Conservation (phyloP, 352 stramenopile genomes). For the Phytophthora colocasiae region DNA sequence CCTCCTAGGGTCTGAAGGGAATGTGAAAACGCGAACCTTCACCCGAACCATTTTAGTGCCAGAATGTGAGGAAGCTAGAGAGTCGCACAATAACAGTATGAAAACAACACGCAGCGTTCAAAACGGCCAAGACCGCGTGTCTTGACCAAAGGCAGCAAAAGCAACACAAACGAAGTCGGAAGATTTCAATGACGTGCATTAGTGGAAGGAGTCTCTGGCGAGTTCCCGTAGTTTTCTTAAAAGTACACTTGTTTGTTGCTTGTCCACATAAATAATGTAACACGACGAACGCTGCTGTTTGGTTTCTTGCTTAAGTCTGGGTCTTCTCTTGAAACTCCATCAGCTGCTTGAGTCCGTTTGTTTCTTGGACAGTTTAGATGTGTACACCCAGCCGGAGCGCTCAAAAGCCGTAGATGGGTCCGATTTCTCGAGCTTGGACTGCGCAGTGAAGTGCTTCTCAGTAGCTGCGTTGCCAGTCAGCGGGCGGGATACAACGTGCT, state of each 20-base stretch:
- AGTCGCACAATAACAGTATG: too few relatives aligned
- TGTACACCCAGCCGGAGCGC: conserved; percentile 78
- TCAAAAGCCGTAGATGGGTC: conserved; percentile 80
- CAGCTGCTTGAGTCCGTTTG: conserved; percentile 13
- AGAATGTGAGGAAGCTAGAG: not conserved
- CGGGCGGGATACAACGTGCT: conserved; percentile 60
- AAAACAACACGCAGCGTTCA: too few relatives aligned
- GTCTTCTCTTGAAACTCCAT: too few relatives aligned
- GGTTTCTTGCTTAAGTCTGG: too few relatives aligned
- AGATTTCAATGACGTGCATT: conserved; percentile 25
- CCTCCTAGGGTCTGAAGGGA: conserved; percentile 64
- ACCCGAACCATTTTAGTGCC: conserved; percentile 37
- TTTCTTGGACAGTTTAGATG: conserved; percentile 51
- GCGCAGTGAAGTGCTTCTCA: conserved; percentile 55
- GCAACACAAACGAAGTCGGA: not conserved
- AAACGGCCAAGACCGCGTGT: too few relatives aligned
- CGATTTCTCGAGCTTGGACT: conserved; percentile 46
- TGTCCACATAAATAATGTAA: conserved; percentile 47
- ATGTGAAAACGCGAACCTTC: conserved; percentile 84
- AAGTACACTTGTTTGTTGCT: conserved; percentile 36
- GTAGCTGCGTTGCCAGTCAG: conserved; percentile 34
- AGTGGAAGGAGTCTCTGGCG: conserved; percentile 14
- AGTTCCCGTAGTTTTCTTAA: conserved; percentile 25
- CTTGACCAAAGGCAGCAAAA: not conserved
- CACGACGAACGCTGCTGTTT: conserved; percentile 12